A percentile compares a stretch with the other conserved stretches of the same genome.
These are phyloP conservation scores for Lodderomyces theae DNA, from an alignment of 1,139 yeast genomes.

Conservation along the genomic window DNA sequence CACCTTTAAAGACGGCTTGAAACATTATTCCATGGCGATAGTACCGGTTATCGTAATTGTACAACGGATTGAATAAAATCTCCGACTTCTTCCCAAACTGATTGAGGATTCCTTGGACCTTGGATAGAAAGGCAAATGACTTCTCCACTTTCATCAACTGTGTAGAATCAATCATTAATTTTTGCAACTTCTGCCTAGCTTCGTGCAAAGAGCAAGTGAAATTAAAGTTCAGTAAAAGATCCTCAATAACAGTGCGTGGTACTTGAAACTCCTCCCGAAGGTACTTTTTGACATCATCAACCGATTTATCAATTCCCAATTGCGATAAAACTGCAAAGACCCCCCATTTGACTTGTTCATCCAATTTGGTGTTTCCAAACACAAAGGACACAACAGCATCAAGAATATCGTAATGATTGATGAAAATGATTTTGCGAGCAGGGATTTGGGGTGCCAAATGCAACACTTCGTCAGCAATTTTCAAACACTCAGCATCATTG, in stretches of 20 bases:
- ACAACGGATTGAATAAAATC: conserved; percentile 60
- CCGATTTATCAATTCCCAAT: conserved; percentile 66
- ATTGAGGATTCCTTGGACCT: conserved; percentile 53
- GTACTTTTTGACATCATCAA: conserved; percentile 62
- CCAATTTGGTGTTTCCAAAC: conserved; percentile 70
- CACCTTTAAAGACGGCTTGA: conserved; percentile 66
- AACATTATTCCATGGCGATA: conserved; percentile 84
- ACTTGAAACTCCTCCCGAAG: conserved; percentile 70
- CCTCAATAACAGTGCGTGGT: conserved; percentile 79
- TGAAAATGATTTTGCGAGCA: conserved; percentile 49
- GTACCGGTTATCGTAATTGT: conserved; percentile 77
- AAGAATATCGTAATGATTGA: conserved; percentile 79
- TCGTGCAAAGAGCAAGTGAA: conserved; percentile 66
- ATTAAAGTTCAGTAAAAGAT: conserved; percentile 70
- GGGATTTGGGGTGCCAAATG: conserved; percentile 63
- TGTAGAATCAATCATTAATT: conserved; percentile 75
- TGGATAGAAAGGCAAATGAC: conserved; percentile 57
- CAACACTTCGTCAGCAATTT: conserved; percentile 73
- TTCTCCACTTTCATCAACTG: conserved; percentile 58
- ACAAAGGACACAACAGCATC: conserved; percentile 63
- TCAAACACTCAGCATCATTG: conserved; percentile 84
- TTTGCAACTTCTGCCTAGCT: conserved; percentile 60
- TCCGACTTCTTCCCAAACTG: conserved; percentile 48
- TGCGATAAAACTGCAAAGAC: conserved; percentile 74
- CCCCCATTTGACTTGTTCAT: conserved; percentile 58